Evolutionary conservation across 257 asterid genomes (phyloP).

Genomic region (Jaltomata sinuosa): DNA sequence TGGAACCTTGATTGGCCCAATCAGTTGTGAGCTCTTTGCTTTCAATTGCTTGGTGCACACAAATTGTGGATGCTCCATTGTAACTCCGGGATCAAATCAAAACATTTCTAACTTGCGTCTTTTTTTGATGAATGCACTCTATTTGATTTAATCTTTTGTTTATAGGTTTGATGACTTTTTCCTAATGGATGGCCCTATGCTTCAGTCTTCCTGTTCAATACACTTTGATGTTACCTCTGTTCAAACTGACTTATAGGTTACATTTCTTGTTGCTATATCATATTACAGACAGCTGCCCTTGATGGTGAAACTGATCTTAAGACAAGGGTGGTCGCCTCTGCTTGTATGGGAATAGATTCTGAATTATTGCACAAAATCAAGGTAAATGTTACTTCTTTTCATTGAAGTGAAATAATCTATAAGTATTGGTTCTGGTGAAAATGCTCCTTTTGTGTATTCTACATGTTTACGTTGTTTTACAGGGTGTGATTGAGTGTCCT

Average conservation of each 20-base stretch:
- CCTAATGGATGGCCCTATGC: neutral
- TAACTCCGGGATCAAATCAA: neutral
- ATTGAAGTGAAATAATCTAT: neutral
- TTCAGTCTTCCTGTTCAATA: neutral
- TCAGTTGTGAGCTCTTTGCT: neutral
- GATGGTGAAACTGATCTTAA: constrained; percentile 99
- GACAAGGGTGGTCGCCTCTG: constrained; percentile 83
- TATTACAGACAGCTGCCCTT: constrained; percentile 77
- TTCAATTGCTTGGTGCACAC: neutral
- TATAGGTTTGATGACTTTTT: neutral
- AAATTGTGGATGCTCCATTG: neutral
- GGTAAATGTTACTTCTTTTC: constrained; percentile 28
- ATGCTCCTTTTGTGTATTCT: neutral
- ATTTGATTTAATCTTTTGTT: neutral
- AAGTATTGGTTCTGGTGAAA: neutral
- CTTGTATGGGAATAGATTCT: constrained; percentile 92
- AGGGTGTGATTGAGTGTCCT: constrained; percentile 98
- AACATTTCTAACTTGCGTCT: neutral
- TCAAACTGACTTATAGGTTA: neutral
- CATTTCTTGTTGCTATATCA: neutral
- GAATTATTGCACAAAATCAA: constrained; percentile 88
- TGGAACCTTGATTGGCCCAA: neutral
- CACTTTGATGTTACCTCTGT: neutral
- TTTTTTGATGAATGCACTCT: neutral
- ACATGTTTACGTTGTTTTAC: constrained; percentile 16